A percentile compares a stretch with the other conserved stretches of the same genome.
phyloP scores from a whole-genome alignment of 345 rosid species.

The Nasturtium officinale region DNA sequence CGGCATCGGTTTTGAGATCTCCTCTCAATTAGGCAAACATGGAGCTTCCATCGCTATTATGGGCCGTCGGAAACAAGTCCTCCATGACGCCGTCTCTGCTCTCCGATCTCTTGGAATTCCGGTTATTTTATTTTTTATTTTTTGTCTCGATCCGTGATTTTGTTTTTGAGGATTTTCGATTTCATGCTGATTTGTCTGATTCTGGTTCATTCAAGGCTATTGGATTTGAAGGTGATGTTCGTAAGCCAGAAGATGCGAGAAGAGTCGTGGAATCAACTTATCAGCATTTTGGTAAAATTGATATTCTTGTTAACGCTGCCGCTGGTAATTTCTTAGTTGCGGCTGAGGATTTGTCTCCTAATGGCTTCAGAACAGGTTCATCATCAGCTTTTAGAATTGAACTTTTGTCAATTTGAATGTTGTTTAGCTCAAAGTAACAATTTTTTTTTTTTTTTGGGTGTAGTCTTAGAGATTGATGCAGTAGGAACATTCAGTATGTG shows the following conservation, averaged over 20 bases:
- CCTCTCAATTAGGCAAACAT: conserved; percentile 68
- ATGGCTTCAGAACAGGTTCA: conserved; percentile 82
- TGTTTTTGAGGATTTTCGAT: background rate
- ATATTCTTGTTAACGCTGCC: conserved; percentile 76
- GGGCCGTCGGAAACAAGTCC: conserved; percentile 72
- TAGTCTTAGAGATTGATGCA: conserved; percentile 79
- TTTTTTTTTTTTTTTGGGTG: conserved; percentile 13
- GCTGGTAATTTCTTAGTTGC: conserved; percentile 81
- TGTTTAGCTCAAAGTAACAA: background rate
- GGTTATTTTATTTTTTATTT: conserved; percentile 35
- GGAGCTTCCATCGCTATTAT: conserved; percentile 79
- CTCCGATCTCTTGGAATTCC: conserved; percentile 66
- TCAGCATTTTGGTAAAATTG: conserved; percentile 62
- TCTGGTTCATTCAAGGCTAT: conserved; percentile 51
- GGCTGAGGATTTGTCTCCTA: conserved; percentile 82
- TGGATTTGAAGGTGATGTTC: conserved; percentile 88
- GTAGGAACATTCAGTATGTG: conserved; percentile 87
- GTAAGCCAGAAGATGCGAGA: conserved; percentile 69
- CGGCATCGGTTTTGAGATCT: conserved; percentile 84
- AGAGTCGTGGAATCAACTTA: conserved; percentile 75
- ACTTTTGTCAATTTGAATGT: background rate
- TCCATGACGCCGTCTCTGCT: conserved; percentile 64
- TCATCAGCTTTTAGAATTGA: background rate
- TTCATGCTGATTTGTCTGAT: background rate
- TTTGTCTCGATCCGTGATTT: background rate